Evolutionary conservation across 176 grass and related monocot genomes (phyloP).

Genomic region (Chrysopogon serrulatus): DNA sequence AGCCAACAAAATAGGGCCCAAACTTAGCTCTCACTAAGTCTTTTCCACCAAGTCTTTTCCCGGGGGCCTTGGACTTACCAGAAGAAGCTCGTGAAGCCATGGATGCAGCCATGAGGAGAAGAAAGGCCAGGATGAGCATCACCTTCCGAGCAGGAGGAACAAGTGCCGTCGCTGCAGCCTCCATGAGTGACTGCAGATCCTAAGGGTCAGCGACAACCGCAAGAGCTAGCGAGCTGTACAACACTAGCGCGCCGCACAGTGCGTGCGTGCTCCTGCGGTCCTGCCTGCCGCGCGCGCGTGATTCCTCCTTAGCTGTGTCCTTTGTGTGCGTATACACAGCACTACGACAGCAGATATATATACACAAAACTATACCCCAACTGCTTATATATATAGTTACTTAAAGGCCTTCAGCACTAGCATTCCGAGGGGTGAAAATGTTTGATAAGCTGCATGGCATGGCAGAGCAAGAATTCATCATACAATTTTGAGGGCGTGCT

Average conservation of each 20-base stretch:
- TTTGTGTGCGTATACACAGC: not conserved
- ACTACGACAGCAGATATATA: not conserved
- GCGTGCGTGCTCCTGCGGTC: not conserved
- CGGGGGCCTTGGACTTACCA: constrained; percentile 1
- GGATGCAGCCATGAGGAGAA: not conserved
- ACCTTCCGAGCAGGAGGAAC: not conserved
- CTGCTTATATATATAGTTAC: not conserved
- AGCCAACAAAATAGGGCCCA: not conserved
- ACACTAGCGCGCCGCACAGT: not conserved
- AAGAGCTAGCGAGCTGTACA: not conserved
- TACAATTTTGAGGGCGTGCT: too few species aligned
- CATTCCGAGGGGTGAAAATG: too few species aligned
- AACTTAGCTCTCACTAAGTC: too few species aligned
- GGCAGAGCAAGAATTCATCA: too few species aligned
- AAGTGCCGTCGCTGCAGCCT: not conserved
- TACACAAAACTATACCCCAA: not conserved
- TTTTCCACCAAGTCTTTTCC: not conserved
- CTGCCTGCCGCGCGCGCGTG: constrained; percentile 25
- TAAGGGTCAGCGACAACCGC: not conserved
- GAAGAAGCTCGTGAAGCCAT: not conserved
- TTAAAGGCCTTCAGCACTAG: too few species aligned
- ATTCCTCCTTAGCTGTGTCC: not conserved
- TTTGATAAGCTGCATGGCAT: too few species aligned
- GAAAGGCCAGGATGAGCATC: not conserved
- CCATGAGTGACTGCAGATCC: not conserved